Evolutionary conservation across 2,329 filamentous ascomycete genomes (phyloP).

Genomic region (Pseudocercospora vitis): DNA sequence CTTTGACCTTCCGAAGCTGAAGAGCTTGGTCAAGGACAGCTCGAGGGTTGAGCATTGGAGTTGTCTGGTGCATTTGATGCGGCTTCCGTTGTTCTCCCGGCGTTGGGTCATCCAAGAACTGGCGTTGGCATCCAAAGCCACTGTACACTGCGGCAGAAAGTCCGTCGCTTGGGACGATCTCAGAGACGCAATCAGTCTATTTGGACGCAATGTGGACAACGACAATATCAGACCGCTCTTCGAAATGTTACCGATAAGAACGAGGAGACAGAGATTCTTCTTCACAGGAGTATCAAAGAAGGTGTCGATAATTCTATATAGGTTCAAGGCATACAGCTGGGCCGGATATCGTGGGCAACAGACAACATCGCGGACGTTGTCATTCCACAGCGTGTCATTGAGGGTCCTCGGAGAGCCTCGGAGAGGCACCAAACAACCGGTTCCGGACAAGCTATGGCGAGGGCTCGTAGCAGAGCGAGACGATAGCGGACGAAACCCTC

Average conservation of each 20-base stretch:
- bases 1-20: background rate
- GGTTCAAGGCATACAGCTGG: slow-evolving; percentile 12
- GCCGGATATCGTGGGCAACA: slow-evolving; percentile 10
- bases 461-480: slow-evolving; percentile 24
- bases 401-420: background rate
- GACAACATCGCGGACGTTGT: slow-evolving; percentile 14
- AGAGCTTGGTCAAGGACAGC: background rate
- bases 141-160: slow-evolving; percentile 10
- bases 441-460: slow-evolving; percentile 23
- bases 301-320: slow-evolving; percentile 1
- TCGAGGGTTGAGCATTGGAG: slow-evolving; percentile 6
- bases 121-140: slow-evolving; percentile 12
- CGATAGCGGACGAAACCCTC: slow-evolving; percentile 17
- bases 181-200: slow-evolving; percentile 15
- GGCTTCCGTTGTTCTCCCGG: slow-evolving; percentile 17
- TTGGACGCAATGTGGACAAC: slow-evolving; percentile 3
- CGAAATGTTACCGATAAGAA: too few relatives aligned
- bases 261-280: too few relatives aligned
- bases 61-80: slow-evolving; percentile 14
- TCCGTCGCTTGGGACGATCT: slow-evolving; percentile 15
- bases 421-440: background rate
- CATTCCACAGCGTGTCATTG: slow-evolving; percentile 10
- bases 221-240: slow-evolving; percentile 10
- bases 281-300: too few relatives aligned
- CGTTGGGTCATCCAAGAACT: slow-evolving; percentile 25